Percentiles rank a stretch among this genome's conserved stretches.
Conservation (phyloP, 2,329 filamentous ascomycete species). For the Penicillium decumbens region DNA sequence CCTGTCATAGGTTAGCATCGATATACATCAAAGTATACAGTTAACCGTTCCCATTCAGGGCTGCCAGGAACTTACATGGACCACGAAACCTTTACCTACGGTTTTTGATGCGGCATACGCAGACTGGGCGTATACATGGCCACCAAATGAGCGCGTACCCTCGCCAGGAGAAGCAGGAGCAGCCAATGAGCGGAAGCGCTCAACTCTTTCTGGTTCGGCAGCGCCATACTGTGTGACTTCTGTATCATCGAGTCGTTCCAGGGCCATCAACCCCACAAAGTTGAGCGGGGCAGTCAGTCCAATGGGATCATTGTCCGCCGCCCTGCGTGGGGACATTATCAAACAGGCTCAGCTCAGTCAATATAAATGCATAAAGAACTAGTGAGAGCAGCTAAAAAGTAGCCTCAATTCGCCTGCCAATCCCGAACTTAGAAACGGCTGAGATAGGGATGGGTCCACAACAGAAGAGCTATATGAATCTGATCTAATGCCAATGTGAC, state of each 20-base stretch:
- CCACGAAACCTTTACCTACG: constrained; percentile 46
- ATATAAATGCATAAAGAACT: neutral
- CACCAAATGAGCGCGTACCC: constrained; percentile 48
- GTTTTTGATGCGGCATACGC: constrained; percentile 55
- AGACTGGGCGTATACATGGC: constrained; percentile 56
- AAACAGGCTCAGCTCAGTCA: neutral
- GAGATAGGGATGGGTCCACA: neutral
- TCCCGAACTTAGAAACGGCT: neutral
- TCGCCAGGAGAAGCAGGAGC: constrained; percentile 42
- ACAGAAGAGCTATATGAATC: neutral
- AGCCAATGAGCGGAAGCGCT: constrained; percentile 29
- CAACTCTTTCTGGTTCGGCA: constrained; percentile 25
- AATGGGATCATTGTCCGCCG: constrained; percentile 4
- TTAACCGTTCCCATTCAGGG: neutral
- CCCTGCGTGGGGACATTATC: constrained; percentile 17
- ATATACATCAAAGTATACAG: neutral
- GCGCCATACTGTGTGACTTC: constrained; percentile 5
- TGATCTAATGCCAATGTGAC: neutral
- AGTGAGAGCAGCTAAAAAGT: neutral
- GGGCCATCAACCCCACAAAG: constrained; percentile 32
- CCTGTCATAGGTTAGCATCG: constrained; percentile 28
- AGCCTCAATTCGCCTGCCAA: neutral
- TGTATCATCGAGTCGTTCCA: constrained; percentile 25
- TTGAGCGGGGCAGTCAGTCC: constrained; percentile 17
- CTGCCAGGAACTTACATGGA: constrained; percentile 44